Evolutionary conservation across 352 stramenopile genomes (phyloP), one percentile per base, ranked within the genome.

Genomic region (Salisapilia sapeloensis): DNA sequence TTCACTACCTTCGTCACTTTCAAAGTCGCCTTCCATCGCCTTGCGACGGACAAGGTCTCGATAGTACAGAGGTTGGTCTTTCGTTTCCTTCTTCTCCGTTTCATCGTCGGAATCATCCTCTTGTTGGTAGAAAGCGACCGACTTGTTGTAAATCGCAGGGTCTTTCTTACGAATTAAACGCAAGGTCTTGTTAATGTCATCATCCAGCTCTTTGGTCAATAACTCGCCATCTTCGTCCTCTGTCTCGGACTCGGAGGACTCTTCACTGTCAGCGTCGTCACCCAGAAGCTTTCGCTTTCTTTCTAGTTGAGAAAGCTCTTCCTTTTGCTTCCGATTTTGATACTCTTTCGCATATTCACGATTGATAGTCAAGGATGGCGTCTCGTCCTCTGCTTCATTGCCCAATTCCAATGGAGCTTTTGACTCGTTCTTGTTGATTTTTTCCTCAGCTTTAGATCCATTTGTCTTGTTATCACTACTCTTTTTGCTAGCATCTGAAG

Each of bases 11-110:
- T 54, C 69, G 63, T 72, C 60, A 27, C 51, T 77, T 38, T 57
- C 70, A 6, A 80, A 43, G 26, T 91, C 57, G 1, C 75, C 78
- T 0, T 66, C 81, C 13, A 98, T 80, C 29, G 95, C 87, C 49
- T 98, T 83, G 38, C 96, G 84, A 9, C 93, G 70, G 25, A 97
- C 64, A 19, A 98, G 59, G 64, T 98, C 93, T 46, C 97, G 97
- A 64, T 91, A 91, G 38, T 91, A 87, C 34, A 86, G 38, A 18
- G 75, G 75, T 14, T 51, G 48, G 6, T 38, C 41, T 3, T 42
- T 38, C 21, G 61, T 74, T 29, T 57, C 46, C 26, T 55, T 53
- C 23, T 33, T 38, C 3, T 49, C 53, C 11, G 42, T 27, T 9
- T 44, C 39, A 1, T 61, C 48, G 9, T 52, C 38, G 4, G 28